These are phyloP conservation scores for Rosa rugosa DNA, from an alignment of 306 rosid genomes.

Conservation along the genomic window DNA sequence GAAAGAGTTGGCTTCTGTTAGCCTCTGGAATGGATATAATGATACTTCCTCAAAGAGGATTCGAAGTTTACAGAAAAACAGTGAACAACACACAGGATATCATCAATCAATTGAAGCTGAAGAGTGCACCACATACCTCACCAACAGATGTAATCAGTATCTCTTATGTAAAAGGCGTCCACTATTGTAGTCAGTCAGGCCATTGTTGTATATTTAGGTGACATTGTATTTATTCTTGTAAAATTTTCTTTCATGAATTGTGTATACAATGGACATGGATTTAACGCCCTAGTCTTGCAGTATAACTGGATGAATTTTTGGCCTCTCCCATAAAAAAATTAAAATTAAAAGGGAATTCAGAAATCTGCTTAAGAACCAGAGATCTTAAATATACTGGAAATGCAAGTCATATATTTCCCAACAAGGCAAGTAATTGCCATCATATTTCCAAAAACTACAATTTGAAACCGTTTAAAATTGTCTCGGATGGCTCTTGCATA, in stretches of 20 bases:
- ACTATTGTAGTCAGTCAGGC: neutral
- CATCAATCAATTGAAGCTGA: neutral
- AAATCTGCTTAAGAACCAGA: neutral
- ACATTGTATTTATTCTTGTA: neutral
- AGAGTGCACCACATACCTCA: neutral
- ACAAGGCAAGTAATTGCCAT: neutral
- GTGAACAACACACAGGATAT: neutral
- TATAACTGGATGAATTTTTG: neutral
- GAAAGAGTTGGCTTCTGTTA: neutral
- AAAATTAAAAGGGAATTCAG: neutral
- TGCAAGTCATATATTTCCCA: neutral
- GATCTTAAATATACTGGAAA: neutral
- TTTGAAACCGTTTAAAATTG: neutral
- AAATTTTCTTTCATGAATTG: neutral
- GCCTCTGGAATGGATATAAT: neutral
- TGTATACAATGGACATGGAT: slow-evolving; percentile 5
- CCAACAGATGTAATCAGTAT: neutral
- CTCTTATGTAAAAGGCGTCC: neutral
- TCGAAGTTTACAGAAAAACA: neutral
- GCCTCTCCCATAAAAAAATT: no score
- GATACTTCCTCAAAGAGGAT: neutral
- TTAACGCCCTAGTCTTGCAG: neutral
- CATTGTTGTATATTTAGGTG: neutral
- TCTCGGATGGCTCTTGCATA: neutral
- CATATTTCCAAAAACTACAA: neutral